A percentile compares a stretch with the other conserved stretches of the same genome.
phyloP scores from a whole-genome alignment of 371 early-diverging fungal species.

The Globomyces sp. region DNA sequence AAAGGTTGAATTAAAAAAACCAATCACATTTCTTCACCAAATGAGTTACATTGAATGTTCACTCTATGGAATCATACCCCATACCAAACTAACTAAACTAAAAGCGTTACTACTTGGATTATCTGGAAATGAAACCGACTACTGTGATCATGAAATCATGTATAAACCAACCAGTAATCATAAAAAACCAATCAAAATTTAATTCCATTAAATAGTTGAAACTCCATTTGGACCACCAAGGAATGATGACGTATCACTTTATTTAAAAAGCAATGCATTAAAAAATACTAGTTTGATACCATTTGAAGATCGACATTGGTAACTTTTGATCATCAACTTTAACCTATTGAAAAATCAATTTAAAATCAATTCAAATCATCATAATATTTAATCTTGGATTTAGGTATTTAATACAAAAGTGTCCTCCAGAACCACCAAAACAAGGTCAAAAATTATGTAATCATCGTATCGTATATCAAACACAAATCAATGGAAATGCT shows the following conservation, averaged over 20 bases:
- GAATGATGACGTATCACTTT: slow-evolving; percentile 18
- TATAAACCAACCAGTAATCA: neutral
- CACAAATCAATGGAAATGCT: slow-evolving; percentile 3
- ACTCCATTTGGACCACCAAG: slow-evolving; percentile 23
- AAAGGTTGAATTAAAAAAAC: neutral
- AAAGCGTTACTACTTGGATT: neutral
- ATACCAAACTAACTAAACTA: slow-evolving; percentile 3
- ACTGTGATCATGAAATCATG: slow-evolving; percentile 8
- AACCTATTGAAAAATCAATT: too few species aligned
- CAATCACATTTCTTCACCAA: slow-evolving; percentile 1
- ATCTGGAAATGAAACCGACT: slow-evolving; percentile 5
- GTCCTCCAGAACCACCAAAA: slow-evolving; percentile 22
- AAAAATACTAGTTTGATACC: neutral
- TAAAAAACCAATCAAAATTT: neutral
- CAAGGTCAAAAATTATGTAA: slow-evolving; percentile 16
- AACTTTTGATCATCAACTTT: neutral
- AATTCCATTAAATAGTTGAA: neutral
- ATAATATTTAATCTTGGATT: neutral
- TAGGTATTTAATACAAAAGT: neutral
- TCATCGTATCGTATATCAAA: slow-evolving; percentile 6
- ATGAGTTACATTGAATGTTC: slow-evolving; percentile 10
- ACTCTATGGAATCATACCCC: slow-evolving; percentile 15
- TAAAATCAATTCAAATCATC: neutral
- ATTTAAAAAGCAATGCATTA: neutral
- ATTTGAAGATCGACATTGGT: slow-evolving; percentile 6